Conservation (phyloP, 2,329 filamentous ascomycete species). For the Aureobasidium leucospermi region DNA sequence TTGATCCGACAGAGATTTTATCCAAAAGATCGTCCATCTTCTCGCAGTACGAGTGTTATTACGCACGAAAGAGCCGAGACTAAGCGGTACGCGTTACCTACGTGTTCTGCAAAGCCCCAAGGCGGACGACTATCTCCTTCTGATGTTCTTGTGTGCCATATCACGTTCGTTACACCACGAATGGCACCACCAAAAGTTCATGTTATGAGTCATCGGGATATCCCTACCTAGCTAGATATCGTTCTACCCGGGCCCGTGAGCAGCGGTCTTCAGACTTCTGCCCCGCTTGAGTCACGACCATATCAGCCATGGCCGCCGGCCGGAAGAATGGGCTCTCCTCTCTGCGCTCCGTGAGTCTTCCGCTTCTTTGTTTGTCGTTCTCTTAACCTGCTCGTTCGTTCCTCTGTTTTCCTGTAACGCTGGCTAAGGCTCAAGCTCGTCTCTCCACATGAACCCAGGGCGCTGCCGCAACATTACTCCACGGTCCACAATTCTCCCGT, state of each 20-base stretch:
- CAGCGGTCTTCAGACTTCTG: background rate
- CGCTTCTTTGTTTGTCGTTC: background rate
- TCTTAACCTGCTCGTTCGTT: background rate
- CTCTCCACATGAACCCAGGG: background rate
- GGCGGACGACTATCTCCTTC: background rate
- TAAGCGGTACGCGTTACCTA: background rate
- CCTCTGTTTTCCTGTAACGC: slow-evolving; percentile 1
- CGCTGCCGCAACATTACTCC: background rate
- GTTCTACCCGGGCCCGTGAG: background rate
- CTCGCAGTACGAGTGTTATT: background rate
- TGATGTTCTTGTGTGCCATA: no score
- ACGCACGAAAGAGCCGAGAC: background rate
- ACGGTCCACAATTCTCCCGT: slow-evolving; percentile 3
- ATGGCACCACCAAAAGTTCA: background rate
- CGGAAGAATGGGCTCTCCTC: background rate
- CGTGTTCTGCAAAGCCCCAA: background rate
- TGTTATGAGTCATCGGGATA: background rate
- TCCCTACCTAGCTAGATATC: background rate
- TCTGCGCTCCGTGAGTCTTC: slow-evolving; percentile 5
- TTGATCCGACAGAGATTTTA: background rate
- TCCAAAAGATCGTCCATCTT: background rate
- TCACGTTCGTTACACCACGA: background rate
- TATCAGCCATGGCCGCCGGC: background rate
- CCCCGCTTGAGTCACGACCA: background rate
- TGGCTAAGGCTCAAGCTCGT: background rate